Evolutionary conservation across 352 stramenopile genomes (phyloP).

Genomic region (Globisporangium recalcitrans): DNA sequence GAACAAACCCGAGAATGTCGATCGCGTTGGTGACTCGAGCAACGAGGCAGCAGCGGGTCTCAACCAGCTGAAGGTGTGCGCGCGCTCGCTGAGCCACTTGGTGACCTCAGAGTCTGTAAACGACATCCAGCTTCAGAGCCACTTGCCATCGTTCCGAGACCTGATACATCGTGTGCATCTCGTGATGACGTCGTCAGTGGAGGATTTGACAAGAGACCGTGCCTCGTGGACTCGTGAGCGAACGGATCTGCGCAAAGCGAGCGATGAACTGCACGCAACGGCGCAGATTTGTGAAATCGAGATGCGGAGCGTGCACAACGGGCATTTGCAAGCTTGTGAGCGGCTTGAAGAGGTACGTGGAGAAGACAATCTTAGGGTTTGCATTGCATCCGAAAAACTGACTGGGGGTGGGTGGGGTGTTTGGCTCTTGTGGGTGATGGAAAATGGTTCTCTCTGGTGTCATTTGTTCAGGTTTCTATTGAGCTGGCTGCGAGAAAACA

Average conservation of each 20-base stretch:
- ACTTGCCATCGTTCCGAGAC: constrained; percentile 3
- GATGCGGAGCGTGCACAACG: constrained; percentile 31
- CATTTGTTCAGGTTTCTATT: constrained; percentile 1
- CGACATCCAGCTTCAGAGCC: not conserved
- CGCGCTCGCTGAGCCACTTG: constrained; percentile 2
- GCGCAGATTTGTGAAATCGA: constrained; percentile 28
- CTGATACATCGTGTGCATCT: constrained; percentile 2
- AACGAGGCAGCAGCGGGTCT: not conserved
- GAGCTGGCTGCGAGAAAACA: not conserved
- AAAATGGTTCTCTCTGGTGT: not conserved
- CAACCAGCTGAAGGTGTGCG: not conserved
- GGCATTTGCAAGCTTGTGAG: not conserved
- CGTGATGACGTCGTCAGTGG: not conserved
- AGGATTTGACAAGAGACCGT: constrained; percentile 14
- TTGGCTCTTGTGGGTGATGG: no score
- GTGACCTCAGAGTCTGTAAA: not conserved
- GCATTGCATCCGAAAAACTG: not conserved
- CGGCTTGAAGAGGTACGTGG: constrained; percentile 4
- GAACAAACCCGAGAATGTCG: no score
- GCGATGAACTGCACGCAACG: constrained; percentile 27
- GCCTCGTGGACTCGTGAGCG: constrained; percentile 39
- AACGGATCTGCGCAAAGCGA: constrained; percentile 25
- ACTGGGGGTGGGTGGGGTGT: no score
- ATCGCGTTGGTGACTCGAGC: not conserved
- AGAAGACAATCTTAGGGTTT: not conserved